Base-by-base conservation (phyloP, 2,329 filamentous ascomycete genomes). In the Ophiostoma ips region DNA sequence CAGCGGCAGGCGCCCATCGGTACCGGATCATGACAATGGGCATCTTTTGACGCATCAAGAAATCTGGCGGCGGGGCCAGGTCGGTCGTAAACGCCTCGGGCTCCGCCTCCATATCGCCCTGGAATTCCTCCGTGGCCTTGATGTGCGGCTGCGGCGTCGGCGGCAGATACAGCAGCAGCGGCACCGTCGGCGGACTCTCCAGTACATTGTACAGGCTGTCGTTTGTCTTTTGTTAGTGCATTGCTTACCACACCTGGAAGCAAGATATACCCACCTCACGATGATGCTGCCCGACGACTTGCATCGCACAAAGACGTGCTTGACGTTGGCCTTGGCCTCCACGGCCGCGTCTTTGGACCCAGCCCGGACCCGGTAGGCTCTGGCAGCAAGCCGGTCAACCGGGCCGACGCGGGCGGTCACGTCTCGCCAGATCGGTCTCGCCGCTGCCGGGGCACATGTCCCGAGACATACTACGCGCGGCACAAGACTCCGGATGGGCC, bases 21-120 rank as follows among this genome's bases (percentile, higher is more conserved):
- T 81, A 82, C 58, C 79, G 74, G 58, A 82, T 75, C 50, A 70
- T 69, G 6, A 71, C 76, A 0, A 75, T 68, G 2, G 76, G 69
- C 34, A 65, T 66, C 13, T 61, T 37, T 13, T 38, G 61, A 12
- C 59, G 63, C 31, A 71, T 62, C 52, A 71, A 73, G 10, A 55
- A 56, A 28, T 72, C 69, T 21, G 73, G 55, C 31, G 62, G 52
- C 10, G 57, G 50, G 12, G 56, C 54, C 13, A 55, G 50, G 2
- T 58, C 53, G 8, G 56, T 53, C 12, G 16, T 9, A 35, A 13
- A 11, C 30, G 36, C 21, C 30, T 18, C 43, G 19, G 43, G 43
- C 43, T 31, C 5, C n/a, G 43, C 28, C 3, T 31, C 43, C 16
- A 12, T 3, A 18, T 45, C 43, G n/a, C n/a, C n/a, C 12, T 31